These are phyloP conservation scores for Trichoderma gracile DNA, from an alignment of 2,329 filamentous ascomycete species.

Conservation along the genomic window DNA sequence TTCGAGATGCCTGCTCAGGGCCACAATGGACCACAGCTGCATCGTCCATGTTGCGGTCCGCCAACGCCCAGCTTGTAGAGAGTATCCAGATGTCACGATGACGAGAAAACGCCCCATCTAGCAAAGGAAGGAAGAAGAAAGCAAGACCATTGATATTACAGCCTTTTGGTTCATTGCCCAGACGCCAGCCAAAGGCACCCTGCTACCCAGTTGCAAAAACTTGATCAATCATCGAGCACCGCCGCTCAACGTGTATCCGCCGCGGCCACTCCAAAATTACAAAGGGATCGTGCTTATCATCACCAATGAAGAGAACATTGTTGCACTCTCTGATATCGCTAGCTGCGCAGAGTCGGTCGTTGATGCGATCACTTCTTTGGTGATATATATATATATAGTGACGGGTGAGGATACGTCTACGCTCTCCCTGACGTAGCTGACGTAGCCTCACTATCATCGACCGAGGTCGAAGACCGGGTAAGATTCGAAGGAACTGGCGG, in stretches of 20 bases:
- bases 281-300: neutral
- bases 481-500: constrained; percentile 27
- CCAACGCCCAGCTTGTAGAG: neutral
- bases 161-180: constrained; percentile 3
- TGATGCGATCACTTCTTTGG: too few species aligned
- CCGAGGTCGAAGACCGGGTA: constrained; percentile 26
- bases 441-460: constrained; percentile 20
- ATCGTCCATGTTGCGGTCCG: neutral
- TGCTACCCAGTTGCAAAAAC: constrained; percentile 4
- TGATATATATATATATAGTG: too few species aligned
- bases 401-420: neutral
- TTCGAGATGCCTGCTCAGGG: neutral
- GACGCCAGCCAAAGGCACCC: constrained; percentile 12
- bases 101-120: too few species aligned
- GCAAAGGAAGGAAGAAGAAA: neutral
- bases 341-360: too few species aligned
- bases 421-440: constrained; percentile 1
- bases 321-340: too few species aligned
- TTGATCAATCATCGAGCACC: neutral
- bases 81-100: neutral
- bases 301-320: neutral
- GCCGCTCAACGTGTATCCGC: neutral
- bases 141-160: constrained; percentile 1
- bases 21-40: neutral
- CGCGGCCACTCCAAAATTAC: neutral